Base-by-base conservation (phyloP, 176 grass and related monocot genomes). In the Raddia guianensis region DNA sequence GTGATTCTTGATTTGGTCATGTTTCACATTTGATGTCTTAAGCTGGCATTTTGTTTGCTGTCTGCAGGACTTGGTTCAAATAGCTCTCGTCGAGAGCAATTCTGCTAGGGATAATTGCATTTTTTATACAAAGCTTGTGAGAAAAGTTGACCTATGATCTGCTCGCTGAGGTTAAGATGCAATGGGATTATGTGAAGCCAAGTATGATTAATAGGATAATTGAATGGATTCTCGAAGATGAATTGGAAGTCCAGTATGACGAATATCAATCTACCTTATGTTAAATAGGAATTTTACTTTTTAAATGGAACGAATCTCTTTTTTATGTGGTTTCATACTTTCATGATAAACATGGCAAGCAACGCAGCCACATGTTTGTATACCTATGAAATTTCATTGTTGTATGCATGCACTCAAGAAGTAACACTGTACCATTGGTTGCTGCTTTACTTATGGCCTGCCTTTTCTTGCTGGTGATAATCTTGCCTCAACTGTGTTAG, bases 51-150 rank as follows among this genome's bases (percentile, higher is more conserved):
- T 40, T 40, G 37, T 40, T 1, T 40, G 37, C 37, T 40, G 1
- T 40, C 37, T 40, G 37, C 37, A 40, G 97, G 97, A 96, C 79
- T 80, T 99, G 80, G 91, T 89, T 77, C 97, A 99, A 88, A 99
- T 68, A 76, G 97, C 97, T 77, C 87, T 96, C 83, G 54, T 88
- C 48, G 97, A 99, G 80, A 99, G 97, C 76, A 96, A 95, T 75
- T 96, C 97, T 11, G 80, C 84, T 54, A 96, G 97, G 82, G 93
- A 99, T 72, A 89, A 95, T 70, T 93, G 93, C 63, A 90, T 99
- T 63, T 77, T 99, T 44, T 99, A 99, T 75, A 78, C 79, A 19
- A 99, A 91, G 63, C 97, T 99, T 70, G 93, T 83, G 74, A 96
- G 85, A 84, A 84, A 90, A 49, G 79, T 68, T 48, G 86, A 91